phyloP scores from a whole-genome alignment of 1,139 yeast species.

The Casaregolazyma suthepensis region DNA sequence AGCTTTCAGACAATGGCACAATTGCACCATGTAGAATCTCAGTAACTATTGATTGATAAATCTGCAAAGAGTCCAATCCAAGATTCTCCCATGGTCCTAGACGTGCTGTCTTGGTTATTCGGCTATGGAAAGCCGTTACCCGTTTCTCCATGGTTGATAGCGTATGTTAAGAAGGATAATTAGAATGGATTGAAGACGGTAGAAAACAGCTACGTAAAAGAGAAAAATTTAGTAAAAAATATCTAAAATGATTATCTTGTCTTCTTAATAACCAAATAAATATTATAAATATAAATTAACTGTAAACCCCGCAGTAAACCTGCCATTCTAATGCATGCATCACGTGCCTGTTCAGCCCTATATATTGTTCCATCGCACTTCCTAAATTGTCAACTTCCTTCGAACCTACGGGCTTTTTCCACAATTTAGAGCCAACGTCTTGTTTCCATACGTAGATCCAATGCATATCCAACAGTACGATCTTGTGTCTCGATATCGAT shows the following conservation, averaged over 20 bases:
- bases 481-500: background rate
- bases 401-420: background rate
- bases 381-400: background rate
- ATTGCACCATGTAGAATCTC: conserved; percentile 3
- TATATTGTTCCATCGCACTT: background rate
- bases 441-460: background rate
- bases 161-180: background rate
- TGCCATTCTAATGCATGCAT: background rate
- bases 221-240: too few relatives aligned
- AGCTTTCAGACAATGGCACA: conserved; percentile 4
- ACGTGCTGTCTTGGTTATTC: conserved; percentile 5
- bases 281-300: background rate
- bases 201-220: too few relatives aligned
- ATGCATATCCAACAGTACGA: background rate
- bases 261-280: background rate
- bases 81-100: conserved; percentile 6
- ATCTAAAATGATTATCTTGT: too few relatives aligned
- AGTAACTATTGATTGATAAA: conserved; percentile 3
- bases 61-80: conserved; percentile 1
- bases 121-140: conserved; percentile 1
- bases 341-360: background rate
- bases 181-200: background rate
- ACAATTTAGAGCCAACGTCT: background rate
- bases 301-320: too few relatives aligned
- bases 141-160: conserved; percentile 5